Evolutionary conservation across 2,329 filamentous ascomycete species (phyloP).

Genomic region (Calonectria honghensis): DNA sequence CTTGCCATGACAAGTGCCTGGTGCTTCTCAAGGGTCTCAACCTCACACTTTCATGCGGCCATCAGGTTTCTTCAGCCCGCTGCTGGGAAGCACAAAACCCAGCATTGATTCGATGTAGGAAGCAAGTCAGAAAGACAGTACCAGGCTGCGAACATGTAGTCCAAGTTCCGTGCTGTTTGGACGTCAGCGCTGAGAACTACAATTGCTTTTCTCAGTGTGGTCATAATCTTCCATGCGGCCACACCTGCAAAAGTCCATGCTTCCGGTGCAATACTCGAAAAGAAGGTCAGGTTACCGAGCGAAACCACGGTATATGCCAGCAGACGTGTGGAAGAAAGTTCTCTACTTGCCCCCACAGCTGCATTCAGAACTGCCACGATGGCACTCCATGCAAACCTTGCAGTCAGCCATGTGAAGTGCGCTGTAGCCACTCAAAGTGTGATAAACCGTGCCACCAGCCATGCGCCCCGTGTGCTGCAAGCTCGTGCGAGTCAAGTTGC

Average conservation of each 20-base stretch:
- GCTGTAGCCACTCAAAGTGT: slow-evolving; percentile 8
- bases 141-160: neutral
- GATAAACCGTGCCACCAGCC: slow-evolving; percentile 4
- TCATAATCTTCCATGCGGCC: neutral
- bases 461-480: slow-evolving; percentile 30
- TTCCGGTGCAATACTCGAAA: neutral
- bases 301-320: neutral
- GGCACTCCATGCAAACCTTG: neutral
- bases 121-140: neutral
- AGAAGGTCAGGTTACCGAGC: neutral
- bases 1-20: neutral
- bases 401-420: neutral
- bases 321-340: neutral
- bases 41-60: neutral
- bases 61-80: neutral
- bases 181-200: neutral
- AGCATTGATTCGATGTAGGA: neutral
- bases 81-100: slow-evolving; percentile 13
- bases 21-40: neutral
- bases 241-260: slow-evolving; percentile 10
- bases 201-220: neutral
- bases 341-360: slow-evolving; percentile 7
- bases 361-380: slow-evolving; percentile 1
- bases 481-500: slow-evolving; percentile 72
- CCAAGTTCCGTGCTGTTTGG: neutral